Evolutionary conservation across 208 protist species (phyloP).

Genomic region (Endotrypanum monterogeii): DNA sequence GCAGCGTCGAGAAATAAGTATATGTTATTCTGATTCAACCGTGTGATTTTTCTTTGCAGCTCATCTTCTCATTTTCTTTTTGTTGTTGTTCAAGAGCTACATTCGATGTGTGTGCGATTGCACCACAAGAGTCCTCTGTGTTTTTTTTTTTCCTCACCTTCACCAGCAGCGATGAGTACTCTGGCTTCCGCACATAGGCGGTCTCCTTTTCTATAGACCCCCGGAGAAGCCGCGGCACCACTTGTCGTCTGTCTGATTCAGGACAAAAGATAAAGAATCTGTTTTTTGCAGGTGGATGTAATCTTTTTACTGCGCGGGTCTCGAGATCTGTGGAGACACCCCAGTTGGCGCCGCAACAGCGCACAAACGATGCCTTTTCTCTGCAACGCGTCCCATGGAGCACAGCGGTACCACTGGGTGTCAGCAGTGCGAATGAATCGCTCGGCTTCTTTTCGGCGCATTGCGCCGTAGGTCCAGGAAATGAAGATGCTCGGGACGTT

Average conservation of each 20-base stretch:
- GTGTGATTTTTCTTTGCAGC: neutral
- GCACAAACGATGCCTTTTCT: constrained; percentile 41
- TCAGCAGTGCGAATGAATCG: constrained; percentile 23
- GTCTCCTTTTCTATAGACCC: neutral
- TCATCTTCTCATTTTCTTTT: no score
- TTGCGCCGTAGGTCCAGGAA: constrained; percentile 41
- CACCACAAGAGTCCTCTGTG: neutral
- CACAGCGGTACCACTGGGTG: constrained; percentile 35
- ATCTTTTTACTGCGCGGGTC: constrained; percentile 7
- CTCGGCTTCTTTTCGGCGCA: constrained; percentile 31
- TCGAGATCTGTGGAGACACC: constrained; percentile 13
- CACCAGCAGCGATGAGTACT: neutral
- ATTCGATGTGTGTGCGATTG: neutral
- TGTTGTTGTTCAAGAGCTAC: neutral
- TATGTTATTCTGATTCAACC: neutral
- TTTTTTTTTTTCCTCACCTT: neutral
- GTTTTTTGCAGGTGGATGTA: constrained; percentile 39
- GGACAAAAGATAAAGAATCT: constrained; percentile 53
- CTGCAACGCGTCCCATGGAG: constrained; percentile 28
- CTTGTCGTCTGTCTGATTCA: neutral
- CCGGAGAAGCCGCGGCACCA: neutral
- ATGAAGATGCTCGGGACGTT: constrained; percentile 30
- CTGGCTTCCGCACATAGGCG: neutral
- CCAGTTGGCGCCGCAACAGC: constrained; percentile 47
- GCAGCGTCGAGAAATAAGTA: no score